Base-by-base conservation (phyloP, 164 flowering plant species). In the Magnolia kwangsiensis region DNA sequence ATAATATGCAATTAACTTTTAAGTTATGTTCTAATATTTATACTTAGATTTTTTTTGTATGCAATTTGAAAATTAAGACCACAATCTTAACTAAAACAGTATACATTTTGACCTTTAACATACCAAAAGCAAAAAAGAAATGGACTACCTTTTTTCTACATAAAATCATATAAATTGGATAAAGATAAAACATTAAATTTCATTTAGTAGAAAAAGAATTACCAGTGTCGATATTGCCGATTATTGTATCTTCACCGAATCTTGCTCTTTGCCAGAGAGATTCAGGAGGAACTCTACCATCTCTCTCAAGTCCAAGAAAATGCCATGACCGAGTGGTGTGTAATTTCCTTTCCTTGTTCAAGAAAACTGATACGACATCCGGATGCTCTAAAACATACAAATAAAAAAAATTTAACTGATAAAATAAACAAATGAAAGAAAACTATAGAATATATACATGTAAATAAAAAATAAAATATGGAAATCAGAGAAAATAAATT, bases 281-380 rank as follows among this genome's bases (percentile, higher is more conserved):
- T 4, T n/a, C 1, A 1, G 78, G 0, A 4, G 76, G 81, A 67
- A 85, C 67, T 14, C 6, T 20, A 2, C 88, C 89, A 76, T 83
- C 63, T 11, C 65, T 77, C 73, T 88, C 92, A 1, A 89, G 67
- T 75, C 87, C 87, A 50, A 91, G 75, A 76, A 91, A 90, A 2
- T 80, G 78, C 95, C 95, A 93, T 27, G 94, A 86, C n/a, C 85
- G 76, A 2, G 97, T 91, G 16, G 97, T 93, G 75, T 90, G 95
- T 58, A 91, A 51, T 61, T 84, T 78, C 14, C 79, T 84, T 58
- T 79, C 84, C 37, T 77, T 78, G 87, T 85, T 85, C 67, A 67
- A 21, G 81, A 93, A 85, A 21, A 93, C 89, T 13, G 97, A 91
- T 23, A 89, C 72, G 11, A 93, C 95, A 10, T 80, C 79, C 20